These are phyloP conservation scores for Globisporangium paroecandrum DNA, from an alignment of 352 stramenopile species.

Conservation along the genomic window DNA sequence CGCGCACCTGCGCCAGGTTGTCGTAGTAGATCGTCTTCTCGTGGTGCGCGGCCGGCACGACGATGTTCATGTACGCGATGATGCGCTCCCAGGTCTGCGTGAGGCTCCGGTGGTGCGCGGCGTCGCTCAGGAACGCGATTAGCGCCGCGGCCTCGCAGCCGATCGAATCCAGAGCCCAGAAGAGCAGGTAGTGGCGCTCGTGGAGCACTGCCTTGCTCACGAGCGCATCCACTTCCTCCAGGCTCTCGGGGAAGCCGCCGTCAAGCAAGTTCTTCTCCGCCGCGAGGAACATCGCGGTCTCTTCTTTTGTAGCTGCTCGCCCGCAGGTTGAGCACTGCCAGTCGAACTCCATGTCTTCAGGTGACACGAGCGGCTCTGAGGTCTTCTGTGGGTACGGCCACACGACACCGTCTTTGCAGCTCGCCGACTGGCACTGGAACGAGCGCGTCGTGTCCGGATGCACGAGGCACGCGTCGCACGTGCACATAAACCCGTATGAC, in stretches of 20 bases:
- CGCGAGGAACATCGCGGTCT: conserved; percentile 34
- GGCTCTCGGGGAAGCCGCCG: conserved; percentile 54
- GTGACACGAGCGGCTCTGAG: conserved; percentile 20
- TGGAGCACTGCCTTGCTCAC: conserved; percentile 51
- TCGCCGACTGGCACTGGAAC: conserved; percentile 40
- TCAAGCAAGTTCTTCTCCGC: conserved; percentile 55
- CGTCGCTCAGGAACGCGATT: conserved; percentile 33
- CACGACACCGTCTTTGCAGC: conserved; percentile 39
- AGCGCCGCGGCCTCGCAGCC: conserved; percentile 50
- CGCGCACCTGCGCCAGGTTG: conserved; percentile 70
- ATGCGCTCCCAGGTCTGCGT: conserved; percentile 64
- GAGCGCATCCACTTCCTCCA: conserved; percentile 53
- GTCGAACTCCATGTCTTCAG: conserved; percentile 46
- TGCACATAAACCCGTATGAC: conserved; percentile 65
- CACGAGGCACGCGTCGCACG: conserved; percentile 51
- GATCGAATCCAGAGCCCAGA: conserved; percentile 72
- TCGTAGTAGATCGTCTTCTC: conserved; percentile 87
- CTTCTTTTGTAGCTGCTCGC: conserved; percentile 26
- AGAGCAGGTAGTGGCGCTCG: conserved; percentile 67
- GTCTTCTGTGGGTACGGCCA: conserved; percentile 35
- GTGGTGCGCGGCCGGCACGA: conserved; percentile 60
- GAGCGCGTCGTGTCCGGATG: conserved; percentile 48
- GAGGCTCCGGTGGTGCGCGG: conserved; percentile 30
- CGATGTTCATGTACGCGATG: conserved; percentile 67
- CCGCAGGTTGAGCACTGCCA: conserved; percentile 54